Evolutionary conservation across 2,329 filamentous ascomycete species (phyloP), one percentile per base, ranked within the genome.

Genomic region (Thelonectria blattea): DNA sequence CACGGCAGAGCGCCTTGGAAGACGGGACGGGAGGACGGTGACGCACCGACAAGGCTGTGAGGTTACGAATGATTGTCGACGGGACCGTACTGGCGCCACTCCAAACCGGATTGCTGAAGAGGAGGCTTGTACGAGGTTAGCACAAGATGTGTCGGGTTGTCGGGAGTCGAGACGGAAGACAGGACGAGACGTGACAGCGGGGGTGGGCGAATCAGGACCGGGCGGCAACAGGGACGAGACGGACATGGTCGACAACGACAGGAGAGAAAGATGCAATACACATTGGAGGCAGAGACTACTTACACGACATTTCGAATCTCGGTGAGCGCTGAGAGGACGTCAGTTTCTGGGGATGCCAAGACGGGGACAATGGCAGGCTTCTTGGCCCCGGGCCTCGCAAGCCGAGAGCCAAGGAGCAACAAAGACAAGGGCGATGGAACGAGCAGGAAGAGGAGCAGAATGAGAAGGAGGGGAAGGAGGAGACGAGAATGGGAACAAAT

Each of bases 41-140:
- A 79, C 83, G 67, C 75, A 86, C 84, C 68, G 83, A 82, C 58
- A 83, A 72, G 46, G 82, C 81, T 27, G 84, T 86, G 62, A 87
- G 80, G 68, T 87, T 87, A 63, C 79, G 77, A 65, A 86, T 79
- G 62, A 86, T 79, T 56, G 82, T 85, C 64, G 80, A 83, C 42
- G 84, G 80, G 56, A 82, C 74, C 20, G 80, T 81, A 62, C 77
- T 77, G 55, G 78, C 78, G 65, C 81, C 81, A 54, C 75, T 77
- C 80, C 82, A 86, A 56, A 79, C 79, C 30, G 85, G 85, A 73
- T 86, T 86, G 75, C 81, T 87, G 73, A 87, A 85, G 62, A 87
- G 78, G 72, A 86, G 80, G 75, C 85, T 86, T 65, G 15, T 49
- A 41, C 42, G 39, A 34, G 30, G 68, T 70, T 48, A 75, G 69